Evolutionary conservation across 169 alveolate genomes (phyloP), one percentile per base, ranked within the genome.

Genomic region (Cryptosporidium andersoni): DNA sequence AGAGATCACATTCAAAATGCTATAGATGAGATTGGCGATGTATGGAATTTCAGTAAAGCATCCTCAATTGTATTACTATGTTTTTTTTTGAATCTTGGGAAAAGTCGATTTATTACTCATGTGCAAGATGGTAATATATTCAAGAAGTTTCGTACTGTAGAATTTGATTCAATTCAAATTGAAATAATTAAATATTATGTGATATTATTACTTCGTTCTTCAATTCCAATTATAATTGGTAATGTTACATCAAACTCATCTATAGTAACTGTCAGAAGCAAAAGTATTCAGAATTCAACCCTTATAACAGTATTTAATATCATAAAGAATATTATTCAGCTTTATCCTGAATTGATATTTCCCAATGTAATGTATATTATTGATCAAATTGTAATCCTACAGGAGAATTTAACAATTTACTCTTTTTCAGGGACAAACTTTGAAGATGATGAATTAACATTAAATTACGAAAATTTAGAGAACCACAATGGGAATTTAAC

Each of bases 181-280:
- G 85, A 74, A 51, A 58, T 74, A 43, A 63, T 74, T 58, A 5
- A 58, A 34, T 74, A 74, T 60, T 74, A 66, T 58, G 42, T 42
- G 11, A 74, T 74, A 5, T 43, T 74, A 25, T 43, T 74, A 40
- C 48, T 74, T 6, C 55, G 68, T 3, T 58, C 16, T 45, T 47
- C 60, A 63, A 74, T 74, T 4, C 51, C 67, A 25, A 47, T 74
- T 45, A 56, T 58, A 45, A 60, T 55, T 25, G 85, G 47, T 3
- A 25, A 39, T 60, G 1, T 11, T 1, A 14, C 63, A 58, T 5
- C 43, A 12, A 36, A 11, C 4, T 8, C 25, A 45, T 51, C 40
- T 5, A 16, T 25, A 40, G 11, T 25, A 45, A 12, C 52, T 12
- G 42, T 51, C 11, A 39, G 25, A 52, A 68, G 85, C 1, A 47